A percentile compares a stretch with the other conserved stretches of the same genome.
These are phyloP conservation scores for Brettanomyces nanus DNA, from an alignment of 805 yeast species.

Conservation along the genomic window DNA sequence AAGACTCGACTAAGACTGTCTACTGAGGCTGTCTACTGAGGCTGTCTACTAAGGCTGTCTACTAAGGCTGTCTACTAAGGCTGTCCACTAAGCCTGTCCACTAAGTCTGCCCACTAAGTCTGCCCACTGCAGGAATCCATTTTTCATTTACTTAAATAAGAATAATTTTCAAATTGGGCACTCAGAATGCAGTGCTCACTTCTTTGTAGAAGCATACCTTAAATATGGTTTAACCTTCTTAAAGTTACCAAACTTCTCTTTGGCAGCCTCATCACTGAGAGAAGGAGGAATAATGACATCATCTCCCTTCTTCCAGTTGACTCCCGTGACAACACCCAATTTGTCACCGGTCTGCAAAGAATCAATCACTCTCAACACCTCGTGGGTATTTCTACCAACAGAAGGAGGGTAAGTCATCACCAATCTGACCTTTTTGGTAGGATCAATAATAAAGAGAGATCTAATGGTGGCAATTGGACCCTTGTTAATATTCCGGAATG, in stretches of 20 bases:
- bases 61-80: no score
- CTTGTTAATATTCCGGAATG: slow-evolving; percentile 61
- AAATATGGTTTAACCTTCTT: slow-evolving; percentile 85
- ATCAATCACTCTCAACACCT: slow-evolving; percentile 84
- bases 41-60: no score
- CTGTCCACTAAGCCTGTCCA: no score
- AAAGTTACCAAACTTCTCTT: slow-evolving; percentile 79
- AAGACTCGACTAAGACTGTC: no score
- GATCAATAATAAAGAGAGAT: slow-evolving; percentile 88
- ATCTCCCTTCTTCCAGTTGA: slow-evolving; percentile 83
- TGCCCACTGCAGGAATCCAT: no score
- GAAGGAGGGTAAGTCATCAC: slow-evolving; percentile 88
- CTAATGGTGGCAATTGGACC: slow-evolving; percentile 84
- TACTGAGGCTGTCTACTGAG: no score
- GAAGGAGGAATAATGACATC: slow-evolving; percentile 91
- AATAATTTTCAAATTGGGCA: no score
- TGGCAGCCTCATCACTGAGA: slow-evolving; percentile 70
- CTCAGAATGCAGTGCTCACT: no score
- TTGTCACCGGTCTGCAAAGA: slow-evolving; percentile 81
- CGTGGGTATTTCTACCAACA: slow-evolving; percentile 89
- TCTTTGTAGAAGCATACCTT: slow-evolving; percentile 42
- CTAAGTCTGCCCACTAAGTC: no score
- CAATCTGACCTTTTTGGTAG: slow-evolving; percentile 79
- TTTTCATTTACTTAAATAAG: no score
- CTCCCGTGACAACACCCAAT: slow-evolving; percentile 81